Conservation (phyloP, 2,329 filamentous ascomycete genomes). For the Pseudogymnoascus sp. region DNA sequence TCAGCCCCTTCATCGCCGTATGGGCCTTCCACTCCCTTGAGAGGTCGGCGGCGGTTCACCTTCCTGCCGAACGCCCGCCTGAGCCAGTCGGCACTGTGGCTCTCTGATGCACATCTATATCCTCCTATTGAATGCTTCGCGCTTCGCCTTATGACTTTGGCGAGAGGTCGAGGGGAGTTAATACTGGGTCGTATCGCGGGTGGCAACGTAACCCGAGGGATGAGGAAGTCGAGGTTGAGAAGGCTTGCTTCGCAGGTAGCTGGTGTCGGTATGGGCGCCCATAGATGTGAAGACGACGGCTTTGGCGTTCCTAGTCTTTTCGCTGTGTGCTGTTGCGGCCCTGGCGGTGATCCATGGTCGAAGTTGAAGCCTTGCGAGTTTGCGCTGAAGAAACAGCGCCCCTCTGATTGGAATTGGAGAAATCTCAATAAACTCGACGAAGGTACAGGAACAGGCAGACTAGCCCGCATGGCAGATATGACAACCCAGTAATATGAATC, state of each 20-base stretch:
- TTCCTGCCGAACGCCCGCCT: constrained; percentile 10
- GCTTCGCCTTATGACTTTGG: background rate
- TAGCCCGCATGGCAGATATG: constrained; percentile 26
- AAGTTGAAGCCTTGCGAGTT: constrained; percentile 31
- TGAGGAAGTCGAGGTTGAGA: constrained; percentile 26
- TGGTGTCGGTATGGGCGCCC: constrained; percentile 18
- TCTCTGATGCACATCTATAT: constrained; percentile 21
- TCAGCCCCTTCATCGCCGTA: constrained; percentile 51
- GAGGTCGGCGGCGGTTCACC: constrained; percentile 27
- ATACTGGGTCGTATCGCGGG: background rate
- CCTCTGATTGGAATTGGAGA: constrained; percentile 63
- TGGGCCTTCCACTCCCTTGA: constrained; percentile 55
- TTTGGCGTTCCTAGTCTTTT: constrained; percentile 15
- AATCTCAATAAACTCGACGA: constrained; percentile 61
- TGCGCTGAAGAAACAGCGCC: constrained; percentile 45
- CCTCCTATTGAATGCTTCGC: constrained; percentile 15
- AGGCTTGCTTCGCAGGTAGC: constrained; percentile 23
- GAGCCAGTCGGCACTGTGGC: constrained; percentile 10
- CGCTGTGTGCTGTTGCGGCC: constrained; percentile 15
- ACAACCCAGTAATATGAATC: constrained; percentile 1
- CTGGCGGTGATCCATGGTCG: constrained; percentile 22
- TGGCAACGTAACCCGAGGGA: constrained; percentile 18
- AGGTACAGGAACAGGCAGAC: constrained; percentile 35
- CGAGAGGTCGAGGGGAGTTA: background rate
- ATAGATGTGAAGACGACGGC: constrained; percentile 19